Conservation (phyloP, 441 rosid genomes). For the Aleurites moluccanus region DNA sequence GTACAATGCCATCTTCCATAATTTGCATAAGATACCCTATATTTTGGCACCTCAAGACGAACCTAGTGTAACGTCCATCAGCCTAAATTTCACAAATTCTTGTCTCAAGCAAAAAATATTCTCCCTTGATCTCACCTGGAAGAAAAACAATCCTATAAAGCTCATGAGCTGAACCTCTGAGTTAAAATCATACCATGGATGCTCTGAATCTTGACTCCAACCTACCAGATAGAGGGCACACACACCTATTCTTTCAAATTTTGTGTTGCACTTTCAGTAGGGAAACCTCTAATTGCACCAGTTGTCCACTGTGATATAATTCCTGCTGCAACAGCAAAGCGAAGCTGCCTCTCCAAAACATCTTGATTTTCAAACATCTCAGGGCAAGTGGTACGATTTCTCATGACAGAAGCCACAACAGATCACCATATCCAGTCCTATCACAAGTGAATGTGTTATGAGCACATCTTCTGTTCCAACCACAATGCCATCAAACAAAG, state of each 20-base stretch:
- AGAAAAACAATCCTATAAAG: neutral
- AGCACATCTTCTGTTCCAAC: slow-evolving; percentile 87
- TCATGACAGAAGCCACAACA: slow-evolving; percentile 75
- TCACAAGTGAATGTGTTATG: slow-evolving; percentile 84
- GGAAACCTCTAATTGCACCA: slow-evolving; percentile 88
- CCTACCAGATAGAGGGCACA: slow-evolving; percentile 90
- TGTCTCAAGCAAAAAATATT: neutral
- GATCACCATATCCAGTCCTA: slow-evolving; percentile 95
- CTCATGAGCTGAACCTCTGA: neutral
- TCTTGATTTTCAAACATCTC: slow-evolving; percentile 82
- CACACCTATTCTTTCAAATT: slow-evolving; percentile 89
- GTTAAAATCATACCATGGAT: neutral
- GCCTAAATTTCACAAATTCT: slow-evolving; percentile 2
- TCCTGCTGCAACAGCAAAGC: slow-evolving; percentile 83
- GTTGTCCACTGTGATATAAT: slow-evolving; percentile 95
- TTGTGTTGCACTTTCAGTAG: slow-evolving; percentile 85
- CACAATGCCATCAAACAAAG: slow-evolving; percentile 67
- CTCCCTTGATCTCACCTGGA: neutral
- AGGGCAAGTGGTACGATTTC: slow-evolving; percentile 68
- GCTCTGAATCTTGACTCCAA: slow-evolving; percentile 3
- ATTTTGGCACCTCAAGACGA: neutral
- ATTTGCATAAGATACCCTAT: neutral
- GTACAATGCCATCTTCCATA: neutral
- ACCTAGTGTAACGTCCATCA: neutral
- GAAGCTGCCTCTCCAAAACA: slow-evolving; percentile 74